Evolutionary conservation across 495 filamentous ascomycete genomes (phyloP), one percentile per base, ranked within the genome.

Genomic region (Lepidopterella palustris): DNA sequence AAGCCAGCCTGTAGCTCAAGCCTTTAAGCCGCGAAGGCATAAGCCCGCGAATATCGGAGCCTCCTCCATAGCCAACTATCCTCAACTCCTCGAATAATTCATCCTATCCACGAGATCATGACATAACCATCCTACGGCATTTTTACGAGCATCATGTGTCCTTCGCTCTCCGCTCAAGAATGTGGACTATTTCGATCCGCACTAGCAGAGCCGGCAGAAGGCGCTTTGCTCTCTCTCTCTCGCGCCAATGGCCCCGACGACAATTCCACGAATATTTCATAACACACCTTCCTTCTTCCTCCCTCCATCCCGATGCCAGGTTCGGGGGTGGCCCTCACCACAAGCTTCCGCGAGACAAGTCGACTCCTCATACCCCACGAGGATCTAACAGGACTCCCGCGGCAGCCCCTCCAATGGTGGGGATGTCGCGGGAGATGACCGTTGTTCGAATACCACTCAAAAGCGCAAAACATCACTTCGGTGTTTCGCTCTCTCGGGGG

Each of bases 361-460:
- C 90, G 25, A 85, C 83, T n/a, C 91, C 92, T 2, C 90, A 95
- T 74, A 6, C 75, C 80, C 24, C 68, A 80, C 70, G 77, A 79
- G 67, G 73, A 78, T 61, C 77, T 83, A 67, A 78, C 82, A 32
- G 78, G 77, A 10, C 65, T 28, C 70, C 70, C 24, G 68, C 70
- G 3, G 64, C 69, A 25, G 61, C 63, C 29, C 60, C 67, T 24
- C 53, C 65, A 28, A 62, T 62, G 55, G 59, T 58, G n/a, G 70
- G 70, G 18, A 3, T 55, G 31, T 74, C 73, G 27, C 84, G 90
- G 32, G 91, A 96, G 63, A 85, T 90, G 29, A 96, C 92, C 0
- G 91, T 97, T n/a, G 93, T 98, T 21, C 89, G 93, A n/a, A 97
- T 98, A 62, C 93, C 93, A 0, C 76, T 98, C 21, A 85, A 85